phyloP scores from a whole-genome alignment of 768 basidiomycete species.

The Tephrocybe sp. region DNA sequence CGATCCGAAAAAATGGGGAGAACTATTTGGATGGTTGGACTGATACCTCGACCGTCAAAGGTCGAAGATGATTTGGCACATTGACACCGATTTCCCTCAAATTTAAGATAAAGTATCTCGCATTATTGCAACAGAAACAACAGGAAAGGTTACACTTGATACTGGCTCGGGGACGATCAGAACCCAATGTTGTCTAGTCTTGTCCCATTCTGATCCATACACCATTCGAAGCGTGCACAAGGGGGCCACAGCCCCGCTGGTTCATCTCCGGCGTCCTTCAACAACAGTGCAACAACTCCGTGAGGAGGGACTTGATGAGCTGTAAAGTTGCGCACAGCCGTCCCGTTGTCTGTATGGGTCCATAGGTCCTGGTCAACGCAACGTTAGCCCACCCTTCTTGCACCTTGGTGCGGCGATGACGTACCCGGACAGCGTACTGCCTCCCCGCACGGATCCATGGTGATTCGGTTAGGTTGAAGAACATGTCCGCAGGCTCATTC shows the following conservation, averaged over 20 bases:
- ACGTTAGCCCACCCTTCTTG: too few relatives aligned
- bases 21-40: too few relatives aligned
- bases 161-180: too few relatives aligned
- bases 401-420: constrained; percentile 12
- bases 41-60: too few relatives aligned
- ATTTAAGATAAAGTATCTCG: too few relatives aligned
- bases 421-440: constrained; percentile 56
- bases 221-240: constrained; percentile 61
- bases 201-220: constrained; percentile 59
- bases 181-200: constrained; percentile 16
- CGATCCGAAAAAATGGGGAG: too few relatives aligned
- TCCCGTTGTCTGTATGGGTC: constrained; percentile 73
- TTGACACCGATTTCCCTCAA: not conserved
- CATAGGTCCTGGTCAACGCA: constrained; percentile 54
- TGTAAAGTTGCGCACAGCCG: constrained; percentile 58
- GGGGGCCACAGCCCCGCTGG: constrained; percentile 55
- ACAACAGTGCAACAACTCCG: constrained; percentile 66
- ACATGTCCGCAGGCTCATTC: constrained; percentile 49
- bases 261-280: constrained; percentile 67
- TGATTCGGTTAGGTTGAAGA: constrained; percentile 61
- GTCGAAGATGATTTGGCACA: not conserved
- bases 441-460: constrained; percentile 64
- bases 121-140: too few relatives aligned
- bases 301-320: constrained; percentile 56
- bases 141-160: too few relatives aligned